These are phyloP conservation scores for Viola pubescens DNA, from an alignment of 441 rosid species.

Conservation along the genomic window DNA sequence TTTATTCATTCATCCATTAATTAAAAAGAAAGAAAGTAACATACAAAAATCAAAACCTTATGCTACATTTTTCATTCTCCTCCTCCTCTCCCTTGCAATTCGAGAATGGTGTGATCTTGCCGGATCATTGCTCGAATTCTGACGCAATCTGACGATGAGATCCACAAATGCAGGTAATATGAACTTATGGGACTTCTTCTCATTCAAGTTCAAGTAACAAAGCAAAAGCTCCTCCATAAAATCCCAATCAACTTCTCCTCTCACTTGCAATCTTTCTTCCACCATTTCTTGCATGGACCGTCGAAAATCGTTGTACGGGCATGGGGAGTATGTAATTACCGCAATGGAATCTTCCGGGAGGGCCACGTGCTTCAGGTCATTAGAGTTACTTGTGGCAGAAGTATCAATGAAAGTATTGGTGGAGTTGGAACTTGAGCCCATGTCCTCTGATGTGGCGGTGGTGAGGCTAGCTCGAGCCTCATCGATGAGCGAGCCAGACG, in stretches of 20 bases:
- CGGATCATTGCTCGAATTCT: constrained; percentile 16
- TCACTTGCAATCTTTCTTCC: constrained; percentile 34
- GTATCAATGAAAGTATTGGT: constrained; percentile 5
- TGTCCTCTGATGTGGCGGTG: constrained; percentile 21
- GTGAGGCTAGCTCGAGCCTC: constrained; percentile 36
- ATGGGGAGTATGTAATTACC: constrained; percentile 35
- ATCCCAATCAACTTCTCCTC: constrained; percentile 56
- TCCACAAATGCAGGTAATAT: constrained; percentile 72
- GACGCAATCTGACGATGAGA: constrained; percentile 34
- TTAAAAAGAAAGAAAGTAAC: not conserved
- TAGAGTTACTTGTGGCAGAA: not conserved
- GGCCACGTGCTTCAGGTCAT: not conserved
- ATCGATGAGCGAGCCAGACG: constrained; percentile 40
- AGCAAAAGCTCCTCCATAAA: constrained; percentile 70
- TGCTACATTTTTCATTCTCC: constrained; percentile 19
- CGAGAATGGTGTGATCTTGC: constrained; percentile 23
- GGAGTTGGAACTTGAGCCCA: constrained; percentile 24
- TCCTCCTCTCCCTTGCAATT: constrained; percentile 25
- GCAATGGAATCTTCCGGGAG: constrained; percentile 51
- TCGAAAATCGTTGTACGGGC: constrained; percentile 55
- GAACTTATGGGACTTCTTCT: constrained; percentile 53
- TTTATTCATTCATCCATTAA: not conserved
- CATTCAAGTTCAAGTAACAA: constrained; percentile 60
- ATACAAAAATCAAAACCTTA: constrained; percentile 13
- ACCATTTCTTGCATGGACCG: constrained; percentile 73